Evolutionary conservation across 208 protist species (phyloP).

Genomic region (Trypanosomatidae sp.): DNA sequence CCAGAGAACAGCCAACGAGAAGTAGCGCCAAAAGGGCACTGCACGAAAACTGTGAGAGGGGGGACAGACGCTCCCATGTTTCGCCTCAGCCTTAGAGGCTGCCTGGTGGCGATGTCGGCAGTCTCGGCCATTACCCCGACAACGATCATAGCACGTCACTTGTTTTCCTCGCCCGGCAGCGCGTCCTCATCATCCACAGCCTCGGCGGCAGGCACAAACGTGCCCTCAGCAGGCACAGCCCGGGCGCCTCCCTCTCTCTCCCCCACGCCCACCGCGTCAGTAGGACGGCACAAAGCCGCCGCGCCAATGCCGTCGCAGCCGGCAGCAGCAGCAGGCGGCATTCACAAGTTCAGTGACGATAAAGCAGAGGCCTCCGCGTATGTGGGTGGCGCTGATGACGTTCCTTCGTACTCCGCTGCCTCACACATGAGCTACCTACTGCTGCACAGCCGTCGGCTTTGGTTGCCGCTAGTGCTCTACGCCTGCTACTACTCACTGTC

Average conservation of each 20-base stretch:
- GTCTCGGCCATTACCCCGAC: background rate
- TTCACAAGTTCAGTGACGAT: constrained; percentile 63
- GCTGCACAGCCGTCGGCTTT: constrained; percentile 67
- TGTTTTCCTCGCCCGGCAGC: background rate
- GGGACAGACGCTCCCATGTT: background rate
- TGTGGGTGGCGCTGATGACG: constrained; percentile 41
- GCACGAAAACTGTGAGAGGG: background rate
- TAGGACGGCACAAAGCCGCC: background rate
- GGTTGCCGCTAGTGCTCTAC: constrained; percentile 56
- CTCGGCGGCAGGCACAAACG: background rate
- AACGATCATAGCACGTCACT: background rate
- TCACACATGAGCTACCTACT: constrained; percentile 56
- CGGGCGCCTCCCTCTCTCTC: background rate
- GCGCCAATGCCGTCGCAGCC: background rate
- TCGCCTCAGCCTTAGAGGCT: background rate
- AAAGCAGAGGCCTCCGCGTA: constrained; percentile 65
- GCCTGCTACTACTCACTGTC: constrained; percentile 32
- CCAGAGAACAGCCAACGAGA: background rate
- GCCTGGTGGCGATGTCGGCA: background rate
- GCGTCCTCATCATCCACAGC: background rate
- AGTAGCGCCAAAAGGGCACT: background rate
- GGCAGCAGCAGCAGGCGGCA: background rate
- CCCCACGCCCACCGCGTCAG: background rate
- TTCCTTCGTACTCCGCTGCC: constrained; percentile 54
- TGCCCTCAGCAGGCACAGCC: background rate